These are phyloP conservation scores for Apophysomyces ossiformis DNA, from an alignment of 371 early-diverging fungal genomes.

Conservation along the genomic window DNA sequence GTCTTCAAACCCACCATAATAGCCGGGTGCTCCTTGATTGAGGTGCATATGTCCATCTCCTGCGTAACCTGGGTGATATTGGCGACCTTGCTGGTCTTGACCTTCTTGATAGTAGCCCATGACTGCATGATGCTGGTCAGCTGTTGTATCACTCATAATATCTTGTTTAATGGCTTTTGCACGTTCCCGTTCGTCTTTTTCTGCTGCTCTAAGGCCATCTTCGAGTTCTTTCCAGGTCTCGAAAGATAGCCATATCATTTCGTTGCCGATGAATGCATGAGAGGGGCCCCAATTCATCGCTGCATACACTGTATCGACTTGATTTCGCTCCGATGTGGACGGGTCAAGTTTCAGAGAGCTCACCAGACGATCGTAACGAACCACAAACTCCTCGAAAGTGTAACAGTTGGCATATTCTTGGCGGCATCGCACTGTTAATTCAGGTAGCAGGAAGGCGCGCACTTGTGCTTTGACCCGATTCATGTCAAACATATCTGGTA, in stretches of 20 bases:
- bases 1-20: constrained; percentile 18
- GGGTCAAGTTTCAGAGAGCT: constrained; percentile 28
- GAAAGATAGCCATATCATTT: constrained; percentile 64
- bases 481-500: constrained; percentile 49
- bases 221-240: constrained; percentile 77
- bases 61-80: neutral
- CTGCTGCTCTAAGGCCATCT: constrained; percentile 66
- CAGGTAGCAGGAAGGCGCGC: constrained; percentile 59
- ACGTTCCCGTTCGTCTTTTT: constrained; percentile 61
- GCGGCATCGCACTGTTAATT: constrained; percentile 55
- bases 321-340: constrained; percentile 18
- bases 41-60: constrained; percentile 6
- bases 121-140: neutral
- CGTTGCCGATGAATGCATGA: constrained; percentile 50
- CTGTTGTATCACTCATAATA: constrained; percentile 1
- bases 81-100: constrained; percentile 15
- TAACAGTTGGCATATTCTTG: constrained; percentile 63
- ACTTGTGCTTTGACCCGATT: constrained; percentile 64
- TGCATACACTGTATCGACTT: constrained; percentile 32
- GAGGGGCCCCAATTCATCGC: constrained; percentile 36
- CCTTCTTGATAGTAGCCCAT: constrained; percentile 16
- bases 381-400: constrained; percentile 59
- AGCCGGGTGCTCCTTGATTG: neutral
- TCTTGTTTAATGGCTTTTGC: constrained; percentile 32
- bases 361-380: constrained; percentile 48